A percentile compares a stretch with the other conserved stretches of the same genome.
Evolutionary conservation across 129 eudicot species (phyloP).

Genomic region (Pulicaria dysenterica): DNA sequence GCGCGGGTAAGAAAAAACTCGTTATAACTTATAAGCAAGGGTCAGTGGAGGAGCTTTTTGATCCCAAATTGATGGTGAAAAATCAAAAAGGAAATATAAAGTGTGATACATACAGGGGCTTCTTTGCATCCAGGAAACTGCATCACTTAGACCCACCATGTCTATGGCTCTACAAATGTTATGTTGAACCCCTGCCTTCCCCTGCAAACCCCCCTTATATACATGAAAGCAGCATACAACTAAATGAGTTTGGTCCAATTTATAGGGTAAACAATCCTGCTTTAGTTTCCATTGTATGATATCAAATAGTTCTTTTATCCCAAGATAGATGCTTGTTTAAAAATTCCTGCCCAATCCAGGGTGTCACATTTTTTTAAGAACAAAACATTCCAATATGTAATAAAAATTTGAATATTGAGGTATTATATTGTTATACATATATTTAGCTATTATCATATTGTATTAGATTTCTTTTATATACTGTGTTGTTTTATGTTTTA

Average conservation of each 20-base stretch:
- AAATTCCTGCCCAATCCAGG: not conserved
- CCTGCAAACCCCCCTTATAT: conserved; percentile 72
- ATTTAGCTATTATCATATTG: no score
- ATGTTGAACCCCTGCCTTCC: conserved; percentile 50
- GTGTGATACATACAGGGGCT: conserved; percentile 71
- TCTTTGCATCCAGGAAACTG: conserved; percentile 72
- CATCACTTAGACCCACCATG: conserved; percentile 77
- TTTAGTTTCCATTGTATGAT: conserved; percentile 59
- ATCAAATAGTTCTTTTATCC: conserved; percentile 52
- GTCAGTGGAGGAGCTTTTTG: conserved; percentile 55
- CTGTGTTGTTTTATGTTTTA: no score
- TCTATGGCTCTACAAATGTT: conserved; percentile 68
- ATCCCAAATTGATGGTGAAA: conserved; percentile 55
- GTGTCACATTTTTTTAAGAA: not conserved
- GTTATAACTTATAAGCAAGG: conserved; percentile 62
- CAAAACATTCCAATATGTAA: no score
- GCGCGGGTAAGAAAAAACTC: no score
- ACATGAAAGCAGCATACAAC: conserved; percentile 48
- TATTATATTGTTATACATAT: no score
- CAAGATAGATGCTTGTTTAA: conserved; percentile 40
- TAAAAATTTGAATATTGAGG: no score
- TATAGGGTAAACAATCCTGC: conserved; percentile 29
- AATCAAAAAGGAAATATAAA: conserved; percentile 40
- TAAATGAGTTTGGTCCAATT: conserved; percentile 33
- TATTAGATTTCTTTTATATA: no score